Evolutionary conservation across 352 stramenopile species (phyloP).

Genomic region (Phytopythium kandeliae): DNA sequence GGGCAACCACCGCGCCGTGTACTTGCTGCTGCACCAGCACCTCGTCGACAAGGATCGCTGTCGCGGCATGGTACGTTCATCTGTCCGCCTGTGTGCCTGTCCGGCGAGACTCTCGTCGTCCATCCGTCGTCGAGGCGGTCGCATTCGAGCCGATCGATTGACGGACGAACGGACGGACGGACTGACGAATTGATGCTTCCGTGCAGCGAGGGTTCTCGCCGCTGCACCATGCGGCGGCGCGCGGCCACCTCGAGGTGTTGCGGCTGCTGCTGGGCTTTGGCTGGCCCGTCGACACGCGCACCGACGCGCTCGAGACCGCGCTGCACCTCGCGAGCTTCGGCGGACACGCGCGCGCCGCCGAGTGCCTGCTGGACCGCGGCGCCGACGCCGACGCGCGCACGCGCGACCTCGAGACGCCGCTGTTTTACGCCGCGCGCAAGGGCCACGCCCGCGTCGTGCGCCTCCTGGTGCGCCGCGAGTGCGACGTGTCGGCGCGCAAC

Average conservation of each 20-base stretch:
- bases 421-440: conserved; percentile 77
- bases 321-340: conserved; percentile 65
- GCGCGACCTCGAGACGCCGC: conserved; percentile 48
- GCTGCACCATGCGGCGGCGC: conserved; percentile 59
- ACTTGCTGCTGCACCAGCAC: conserved; percentile 63
- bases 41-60: conserved; percentile 44
- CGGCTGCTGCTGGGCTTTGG: conserved; percentile 62
- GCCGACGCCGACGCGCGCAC: conserved; percentile 47
- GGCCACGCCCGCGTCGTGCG: conserved; percentile 53
- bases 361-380: conserved; percentile 59
- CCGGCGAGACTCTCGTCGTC: no score
- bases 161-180: no score
- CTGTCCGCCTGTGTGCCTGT: no score
- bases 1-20: conserved; percentile 54
- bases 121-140: no score
- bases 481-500: conserved; percentile 40
- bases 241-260: conserved; percentile 60
- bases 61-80: conserved; percentile 55
- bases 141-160: no score
- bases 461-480: conserved; percentile 60
- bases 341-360: conserved; percentile 42
- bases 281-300: conserved; percentile 38
- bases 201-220: conserved; percentile 61
- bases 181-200: no score
- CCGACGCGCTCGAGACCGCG: conserved; percentile 53